A percentile compares a stretch with the other conserved stretches of the same genome.
Evolutionary conservation across 805 yeast species (phyloP).

Genomic region (Danielia oregonensis): DNA sequence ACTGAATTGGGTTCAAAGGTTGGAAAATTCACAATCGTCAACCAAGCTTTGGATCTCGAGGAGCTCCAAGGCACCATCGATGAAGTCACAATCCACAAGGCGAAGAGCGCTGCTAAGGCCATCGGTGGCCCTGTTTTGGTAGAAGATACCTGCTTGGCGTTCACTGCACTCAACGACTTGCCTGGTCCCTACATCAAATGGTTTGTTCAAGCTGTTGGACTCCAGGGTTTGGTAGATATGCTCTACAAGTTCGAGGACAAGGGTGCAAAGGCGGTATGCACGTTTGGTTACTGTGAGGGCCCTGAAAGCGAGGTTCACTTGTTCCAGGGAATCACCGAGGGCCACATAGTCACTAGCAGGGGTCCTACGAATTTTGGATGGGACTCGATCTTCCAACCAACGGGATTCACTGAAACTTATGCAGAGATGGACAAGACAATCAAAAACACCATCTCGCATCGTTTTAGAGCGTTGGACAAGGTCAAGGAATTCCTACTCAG

Average conservation of each 20-base stretch:
- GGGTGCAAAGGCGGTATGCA: constrained; percentile 82
- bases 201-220: constrained; percentile 77
- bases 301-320: constrained; percentile 68
- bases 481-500: constrained; percentile 51
- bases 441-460: constrained; percentile 83
- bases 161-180: constrained; percentile 68
- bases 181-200: constrained; percentile 97
- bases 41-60: constrained; percentile 71
- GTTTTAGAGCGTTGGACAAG: constrained; percentile 77
- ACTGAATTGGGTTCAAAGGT: constrained; percentile 29
- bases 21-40: constrained; percentile 52
- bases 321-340: constrained; percentile 83
- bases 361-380: constrained; percentile 87
- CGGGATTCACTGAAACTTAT: constrained; percentile 62
- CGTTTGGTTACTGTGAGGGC: constrained; percentile 87
- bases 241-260: constrained; percentile 79
- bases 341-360: constrained; percentile 70
- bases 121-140: constrained; percentile 81
- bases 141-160: constrained; percentile 91
- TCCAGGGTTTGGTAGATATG: constrained; percentile 73
- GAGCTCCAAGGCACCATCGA: constrained; percentile 89
- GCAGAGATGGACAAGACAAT: constrained; percentile 81
- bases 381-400: constrained; percentile 89
- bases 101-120: constrained; percentile 63
- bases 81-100: constrained; percentile 78